These are phyloP conservation scores for Plasmopara viticola DNA, from an alignment of 352 stramenopile species.

Conservation along the genomic window DNA sequence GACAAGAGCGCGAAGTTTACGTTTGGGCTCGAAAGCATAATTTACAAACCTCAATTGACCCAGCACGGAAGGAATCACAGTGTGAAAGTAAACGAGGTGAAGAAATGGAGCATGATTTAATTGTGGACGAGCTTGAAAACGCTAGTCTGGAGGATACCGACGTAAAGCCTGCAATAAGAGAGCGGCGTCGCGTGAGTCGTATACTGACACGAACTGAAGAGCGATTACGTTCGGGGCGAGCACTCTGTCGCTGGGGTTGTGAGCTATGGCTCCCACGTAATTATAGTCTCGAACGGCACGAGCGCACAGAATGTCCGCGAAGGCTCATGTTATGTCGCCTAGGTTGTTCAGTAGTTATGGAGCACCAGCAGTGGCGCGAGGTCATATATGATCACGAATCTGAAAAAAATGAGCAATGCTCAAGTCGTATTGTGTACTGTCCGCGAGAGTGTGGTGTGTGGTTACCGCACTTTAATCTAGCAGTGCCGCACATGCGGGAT, in stretches of 20 bases:
- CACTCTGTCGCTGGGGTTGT: slow-evolving; percentile 60
- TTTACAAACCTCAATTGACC: slow-evolving; percentile 35
- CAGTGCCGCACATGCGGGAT: slow-evolving; percentile 43
- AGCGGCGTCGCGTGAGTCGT: slow-evolving; percentile 53
- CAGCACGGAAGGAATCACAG: slow-evolving; percentile 16
- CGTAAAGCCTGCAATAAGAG: slow-evolving; percentile 24
- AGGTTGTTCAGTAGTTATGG: slow-evolving; percentile 44
- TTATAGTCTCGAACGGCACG: slow-evolving; percentile 40
- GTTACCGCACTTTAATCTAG: slow-evolving; percentile 39
- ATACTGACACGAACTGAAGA: slow-evolving; percentile 38
- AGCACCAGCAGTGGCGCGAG: slow-evolving; percentile 40
- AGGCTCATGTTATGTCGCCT: slow-evolving; percentile 64
- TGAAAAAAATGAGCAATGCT: slow-evolving; percentile 31
- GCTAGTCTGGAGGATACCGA: slow-evolving; percentile 42
- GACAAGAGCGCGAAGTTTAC: slow-evolving; percentile 52
- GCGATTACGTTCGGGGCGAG: slow-evolving; percentile 26
- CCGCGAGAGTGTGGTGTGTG: slow-evolving; percentile 66
- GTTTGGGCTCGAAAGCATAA: slow-evolving; percentile 31
- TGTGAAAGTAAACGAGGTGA: slow-evolving; percentile 41
- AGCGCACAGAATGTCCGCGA: slow-evolving; percentile 46
- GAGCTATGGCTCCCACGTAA: slow-evolving; percentile 41
- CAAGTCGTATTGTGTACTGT: slow-evolving; percentile 47
- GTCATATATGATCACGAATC: slow-evolving; percentile 55
- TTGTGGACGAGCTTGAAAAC: slow-evolving; percentile 48
- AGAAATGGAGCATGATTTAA: slow-evolving; percentile 32